Evolutionary conservation across 345 rosid genomes (phyloP).

Genomic region (Gossypium sturtianum): DNA sequence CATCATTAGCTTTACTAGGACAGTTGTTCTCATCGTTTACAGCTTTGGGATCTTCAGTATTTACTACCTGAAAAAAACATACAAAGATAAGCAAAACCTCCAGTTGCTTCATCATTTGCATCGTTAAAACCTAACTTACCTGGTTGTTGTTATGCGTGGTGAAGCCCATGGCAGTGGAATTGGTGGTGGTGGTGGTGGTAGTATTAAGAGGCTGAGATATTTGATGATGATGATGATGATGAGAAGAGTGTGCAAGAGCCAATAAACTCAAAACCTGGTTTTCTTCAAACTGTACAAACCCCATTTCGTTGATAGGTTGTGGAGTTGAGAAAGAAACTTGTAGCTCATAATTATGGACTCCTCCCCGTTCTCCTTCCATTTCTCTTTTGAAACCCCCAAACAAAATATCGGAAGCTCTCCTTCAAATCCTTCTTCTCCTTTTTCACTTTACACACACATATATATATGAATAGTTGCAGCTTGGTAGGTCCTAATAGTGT

Average conservation of each 20-base stretch:
- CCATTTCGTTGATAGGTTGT: conserved; percentile 60
- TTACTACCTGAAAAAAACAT: conserved; percentile 25
- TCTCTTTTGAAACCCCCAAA: conserved; percentile 1
- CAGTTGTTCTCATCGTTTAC: conserved; percentile 36
- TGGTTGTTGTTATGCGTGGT: conserved; percentile 33
- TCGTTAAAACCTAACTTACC: conserved; percentile 24
- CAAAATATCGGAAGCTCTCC: not conserved
- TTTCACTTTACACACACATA: too few relatives aligned
- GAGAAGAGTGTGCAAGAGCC: conserved; percentile 39
- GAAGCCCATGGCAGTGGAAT: conserved; percentile 37
- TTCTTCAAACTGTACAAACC: conserved; percentile 78
- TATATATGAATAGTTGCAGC: not conserved
- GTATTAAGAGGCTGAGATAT: conserved; percentile 29
- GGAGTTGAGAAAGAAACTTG: conserved; percentile 57
- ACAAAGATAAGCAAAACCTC: too few relatives aligned
- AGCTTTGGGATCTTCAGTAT: conserved; percentile 40
- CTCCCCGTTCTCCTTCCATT: conserved; percentile 53
- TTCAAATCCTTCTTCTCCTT: not conserved
- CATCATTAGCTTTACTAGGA: conserved; percentile 36
- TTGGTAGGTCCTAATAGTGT: not conserved
- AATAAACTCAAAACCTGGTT: conserved; percentile 67
- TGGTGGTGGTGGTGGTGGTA: conserved; percentile 4
- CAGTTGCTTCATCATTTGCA: not conserved
- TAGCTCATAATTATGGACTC: conserved; percentile 49
- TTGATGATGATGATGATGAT: conserved; percentile 35